Evolutionary conservation across 768 basidiomycete species (phyloP).

Genomic region (Suillus bovinus): DNA sequence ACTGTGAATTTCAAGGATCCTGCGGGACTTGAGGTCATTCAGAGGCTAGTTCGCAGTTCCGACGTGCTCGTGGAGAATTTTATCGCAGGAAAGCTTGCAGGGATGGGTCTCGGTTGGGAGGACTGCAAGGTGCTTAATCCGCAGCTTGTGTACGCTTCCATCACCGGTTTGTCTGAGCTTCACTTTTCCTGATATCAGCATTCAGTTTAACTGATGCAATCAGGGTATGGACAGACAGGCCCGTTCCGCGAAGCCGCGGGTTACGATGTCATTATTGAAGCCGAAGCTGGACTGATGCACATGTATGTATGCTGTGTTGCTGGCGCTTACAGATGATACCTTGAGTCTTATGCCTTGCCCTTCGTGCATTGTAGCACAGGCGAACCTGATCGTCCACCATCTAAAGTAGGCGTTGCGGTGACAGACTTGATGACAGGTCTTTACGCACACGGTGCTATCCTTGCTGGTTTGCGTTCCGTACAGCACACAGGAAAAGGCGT

Average conservation of each 20-base stretch:
- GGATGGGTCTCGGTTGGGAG: conserved; percentile 85
- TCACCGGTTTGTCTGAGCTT: conserved; percentile 62
- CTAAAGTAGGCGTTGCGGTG: conserved; percentile 94
- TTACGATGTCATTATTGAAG: conserved; percentile 87
- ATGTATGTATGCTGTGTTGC: conserved; percentile 53
- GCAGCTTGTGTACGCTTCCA: conserved; percentile 81
- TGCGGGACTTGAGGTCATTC: conserved; percentile 75
- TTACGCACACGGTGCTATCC: conserved; percentile 90
- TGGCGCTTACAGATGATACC: conserved; percentile 13
- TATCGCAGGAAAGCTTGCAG: conserved; percentile 79
- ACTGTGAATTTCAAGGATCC: conserved; percentile 85
- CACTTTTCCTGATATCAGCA: neutral
- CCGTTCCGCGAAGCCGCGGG: conserved; percentile 83
- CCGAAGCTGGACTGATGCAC: conserved; percentile 93
- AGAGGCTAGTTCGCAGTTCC: conserved; percentile 65
- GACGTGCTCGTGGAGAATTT: conserved; percentile 93
- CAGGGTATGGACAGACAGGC: conserved; percentile 86
- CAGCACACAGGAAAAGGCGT: conserved; percentile 84
- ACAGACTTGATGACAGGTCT: conserved; percentile 89
- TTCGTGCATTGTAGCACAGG: conserved; percentile 63
- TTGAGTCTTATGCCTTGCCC: conserved; percentile 14
- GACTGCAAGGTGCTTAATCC: conserved; percentile 79
- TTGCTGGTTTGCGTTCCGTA: conserved; percentile 85
- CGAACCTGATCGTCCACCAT: conserved; percentile 81
- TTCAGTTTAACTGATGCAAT: conserved; percentile 6